A percentile compares a stretch with the other conserved stretches of the same genome.
phyloP scores from a whole-genome alignment of 345 rosid genomes.

The Boechera divaricarpa region DNA sequence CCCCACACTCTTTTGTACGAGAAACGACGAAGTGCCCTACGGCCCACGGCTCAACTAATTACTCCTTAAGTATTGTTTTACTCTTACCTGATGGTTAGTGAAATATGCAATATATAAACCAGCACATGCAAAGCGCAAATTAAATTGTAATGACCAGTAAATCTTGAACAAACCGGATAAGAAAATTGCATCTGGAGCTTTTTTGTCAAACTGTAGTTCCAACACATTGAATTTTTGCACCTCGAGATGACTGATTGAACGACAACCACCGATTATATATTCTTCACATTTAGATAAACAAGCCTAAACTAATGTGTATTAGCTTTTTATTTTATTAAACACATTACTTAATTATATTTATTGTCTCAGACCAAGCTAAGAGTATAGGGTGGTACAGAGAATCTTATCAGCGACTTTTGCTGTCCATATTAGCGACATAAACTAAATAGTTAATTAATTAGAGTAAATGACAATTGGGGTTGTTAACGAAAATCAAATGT shows the following conservation, averaged over 20 bases:
- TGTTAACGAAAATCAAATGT: slow-evolving; percentile 11
- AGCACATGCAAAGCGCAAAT: not conserved
- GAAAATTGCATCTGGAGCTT: too few species aligned
- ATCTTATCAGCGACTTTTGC: slow-evolving; percentile 23
- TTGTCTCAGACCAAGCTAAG: slow-evolving; percentile 9
- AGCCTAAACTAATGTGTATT: too few species aligned
- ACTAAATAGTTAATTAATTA: slow-evolving; percentile 4
- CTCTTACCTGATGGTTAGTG: not conserved
- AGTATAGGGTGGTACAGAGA: slow-evolving; percentile 10
- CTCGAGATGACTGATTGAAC: slow-evolving; percentile 2
- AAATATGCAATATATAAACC: not conserved
- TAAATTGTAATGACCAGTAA: not conserved
- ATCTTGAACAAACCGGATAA: not conserved
- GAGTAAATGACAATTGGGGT: slow-evolving; percentile 8
- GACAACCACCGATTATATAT: not conserved
- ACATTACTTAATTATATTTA: slow-evolving; percentile 13
- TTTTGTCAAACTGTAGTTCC: not conserved
- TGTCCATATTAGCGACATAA: slow-evolving; percentile 28
- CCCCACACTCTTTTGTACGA: slow-evolving; percentile 5
- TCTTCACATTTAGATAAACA: not conserved
- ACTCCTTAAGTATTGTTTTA: not conserved
- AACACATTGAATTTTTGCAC: not conserved
- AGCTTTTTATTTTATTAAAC: too few species aligned
- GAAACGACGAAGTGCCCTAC: slow-evolving; percentile 19
- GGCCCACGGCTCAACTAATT: slow-evolving; percentile 29